Evolutionary conservation across 2,329 filamentous ascomycete species (phyloP).

Genomic region (Geosmithia putterillii): DNA sequence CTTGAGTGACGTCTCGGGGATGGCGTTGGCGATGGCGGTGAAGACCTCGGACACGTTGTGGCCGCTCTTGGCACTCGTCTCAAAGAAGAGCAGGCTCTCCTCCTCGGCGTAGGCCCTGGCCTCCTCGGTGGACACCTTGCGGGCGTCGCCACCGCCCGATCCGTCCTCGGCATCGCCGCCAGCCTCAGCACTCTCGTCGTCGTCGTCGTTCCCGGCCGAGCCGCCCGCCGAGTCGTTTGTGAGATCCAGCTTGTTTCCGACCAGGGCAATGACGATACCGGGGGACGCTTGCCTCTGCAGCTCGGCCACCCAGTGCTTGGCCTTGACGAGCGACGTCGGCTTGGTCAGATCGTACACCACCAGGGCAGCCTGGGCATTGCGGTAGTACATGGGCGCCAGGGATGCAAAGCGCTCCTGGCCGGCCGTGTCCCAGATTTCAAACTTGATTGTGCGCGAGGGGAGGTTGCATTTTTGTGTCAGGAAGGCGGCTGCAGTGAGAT

Average conservation of each 20-base stretch:
- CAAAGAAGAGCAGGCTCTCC: conserved; percentile 88
- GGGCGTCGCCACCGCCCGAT: conserved; percentile 58
- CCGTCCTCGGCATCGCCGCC: conserved; percentile 41
- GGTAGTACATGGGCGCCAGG: conserved; percentile 98
- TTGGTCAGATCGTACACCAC: conserved; percentile 99
- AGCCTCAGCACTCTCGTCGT: conserved; percentile 31
- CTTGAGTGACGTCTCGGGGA: conserved; percentile 94
- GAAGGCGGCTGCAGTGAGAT: conserved; percentile 61
- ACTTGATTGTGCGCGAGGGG: conserved; percentile 82
- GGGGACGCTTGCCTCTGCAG: conserved; percentile 91
- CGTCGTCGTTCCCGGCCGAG: conserved; percentile 28
- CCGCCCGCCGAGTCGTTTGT: conserved; percentile 44
- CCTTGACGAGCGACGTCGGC: conserved; percentile 87
- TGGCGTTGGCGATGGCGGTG: conserved; percentile 94
- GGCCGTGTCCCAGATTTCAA: conserved; percentile 97
- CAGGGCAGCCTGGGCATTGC: conserved; percentile 92
- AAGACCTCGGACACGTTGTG: conserved; percentile 93
- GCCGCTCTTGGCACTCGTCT: conserved; percentile 95
- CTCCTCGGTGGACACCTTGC: conserved; percentile 84
- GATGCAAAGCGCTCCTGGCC: conserved; percentile 96
- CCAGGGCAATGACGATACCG: conserved; percentile 91
- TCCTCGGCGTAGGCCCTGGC: conserved; percentile 90
- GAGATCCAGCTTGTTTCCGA: conserved; percentile 94
- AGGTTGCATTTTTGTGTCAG: conserved; percentile 98
- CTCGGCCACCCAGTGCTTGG: conserved; percentile 97